phyloP scores from a whole-genome alignment of 2,329 filamentous ascomycete species.

The Cercospora zeae-maydis region DNA sequence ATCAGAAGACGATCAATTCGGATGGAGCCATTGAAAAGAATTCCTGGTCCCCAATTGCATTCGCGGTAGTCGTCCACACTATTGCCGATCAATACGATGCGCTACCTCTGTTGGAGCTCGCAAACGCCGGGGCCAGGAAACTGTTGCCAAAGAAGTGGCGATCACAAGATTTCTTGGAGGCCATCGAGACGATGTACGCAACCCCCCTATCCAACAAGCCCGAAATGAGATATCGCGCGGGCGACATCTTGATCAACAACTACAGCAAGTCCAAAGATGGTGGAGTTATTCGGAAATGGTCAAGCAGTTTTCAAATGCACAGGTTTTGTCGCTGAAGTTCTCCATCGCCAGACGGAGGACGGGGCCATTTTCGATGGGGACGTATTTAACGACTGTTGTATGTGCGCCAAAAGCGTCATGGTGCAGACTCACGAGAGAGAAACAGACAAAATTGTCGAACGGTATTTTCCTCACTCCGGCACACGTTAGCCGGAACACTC shows the following conservation, averaged over 20 bases:
- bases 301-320: background rate
- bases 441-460: background rate
- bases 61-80: background rate
- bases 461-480: background rate
- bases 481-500: no score
- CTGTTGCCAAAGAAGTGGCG: background rate
- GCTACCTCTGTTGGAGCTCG: background rate
- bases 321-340: background rate
- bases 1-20: background rate
- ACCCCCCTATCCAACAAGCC: background rate
- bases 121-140: background rate
- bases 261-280: background rate
- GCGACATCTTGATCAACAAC: background rate
- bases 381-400: background rate
- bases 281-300: background rate
- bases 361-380: background rate
- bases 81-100: slow-evolving; percentile 9
- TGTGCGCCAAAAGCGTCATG: background rate
- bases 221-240: background rate
- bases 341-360: background rate
- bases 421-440: background rate
- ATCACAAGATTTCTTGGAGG: slow-evolving; percentile 1
- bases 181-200: slow-evolving; percentile 7
- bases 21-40: background rate
- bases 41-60: background rate